These are phyloP conservation scores for Ceratobasidium sp. DNA, from an alignment of 1,284 basidiomycete species.

Conservation along the genomic window DNA sequence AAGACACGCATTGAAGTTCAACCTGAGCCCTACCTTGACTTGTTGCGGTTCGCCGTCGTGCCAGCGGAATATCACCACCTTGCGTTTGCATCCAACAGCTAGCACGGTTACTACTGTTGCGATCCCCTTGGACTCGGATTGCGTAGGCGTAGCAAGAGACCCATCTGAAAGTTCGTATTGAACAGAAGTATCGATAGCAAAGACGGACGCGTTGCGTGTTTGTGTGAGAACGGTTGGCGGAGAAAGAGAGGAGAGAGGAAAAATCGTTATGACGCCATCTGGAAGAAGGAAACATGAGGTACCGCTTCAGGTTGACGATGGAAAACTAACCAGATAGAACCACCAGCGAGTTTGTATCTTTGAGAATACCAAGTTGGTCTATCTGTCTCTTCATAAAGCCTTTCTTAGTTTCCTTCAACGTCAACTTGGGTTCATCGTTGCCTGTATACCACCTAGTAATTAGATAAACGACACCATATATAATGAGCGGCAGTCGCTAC, in stretches of 20 bases:
- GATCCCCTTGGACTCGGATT: slow-evolving; percentile 52
- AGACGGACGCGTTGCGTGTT: slow-evolving; percentile 81
- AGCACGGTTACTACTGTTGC: slow-evolving; percentile 76
- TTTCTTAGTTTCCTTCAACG: slow-evolving; percentile 71
- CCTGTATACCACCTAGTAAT: slow-evolving; percentile 44
- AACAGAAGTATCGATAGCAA: slow-evolving; percentile 73
- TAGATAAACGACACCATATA: not conserved
- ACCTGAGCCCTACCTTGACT: slow-evolving; percentile 60
- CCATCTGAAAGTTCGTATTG: slow-evolving; percentile 51
- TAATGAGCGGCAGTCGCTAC: slow-evolving; percentile 34
- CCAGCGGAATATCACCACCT: slow-evolving; percentile 87
- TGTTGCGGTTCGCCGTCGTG: slow-evolving; percentile 83
- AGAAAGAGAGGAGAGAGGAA: slow-evolving; percentile 68
- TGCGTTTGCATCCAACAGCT: slow-evolving; percentile 85
- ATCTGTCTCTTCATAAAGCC: slow-evolving; percentile 71
- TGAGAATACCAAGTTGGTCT: slow-evolving; percentile 85
- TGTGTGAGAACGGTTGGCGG: slow-evolving; percentile 74
- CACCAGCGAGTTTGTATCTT: slow-evolving; percentile 81
- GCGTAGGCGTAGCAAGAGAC: slow-evolving; percentile 24
- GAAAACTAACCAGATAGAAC: slow-evolving; percentile 77
- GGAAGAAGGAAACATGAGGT: slow-evolving; percentile 17
- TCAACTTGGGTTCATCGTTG: slow-evolving; percentile 53
- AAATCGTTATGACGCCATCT: slow-evolving; percentile 71
- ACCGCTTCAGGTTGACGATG: not conserved
- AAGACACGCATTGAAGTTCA: slow-evolving; percentile 38